Conservation (phyloP, 1,284 basidiomycete species). For the Ganoderma lingzhi region DNA sequence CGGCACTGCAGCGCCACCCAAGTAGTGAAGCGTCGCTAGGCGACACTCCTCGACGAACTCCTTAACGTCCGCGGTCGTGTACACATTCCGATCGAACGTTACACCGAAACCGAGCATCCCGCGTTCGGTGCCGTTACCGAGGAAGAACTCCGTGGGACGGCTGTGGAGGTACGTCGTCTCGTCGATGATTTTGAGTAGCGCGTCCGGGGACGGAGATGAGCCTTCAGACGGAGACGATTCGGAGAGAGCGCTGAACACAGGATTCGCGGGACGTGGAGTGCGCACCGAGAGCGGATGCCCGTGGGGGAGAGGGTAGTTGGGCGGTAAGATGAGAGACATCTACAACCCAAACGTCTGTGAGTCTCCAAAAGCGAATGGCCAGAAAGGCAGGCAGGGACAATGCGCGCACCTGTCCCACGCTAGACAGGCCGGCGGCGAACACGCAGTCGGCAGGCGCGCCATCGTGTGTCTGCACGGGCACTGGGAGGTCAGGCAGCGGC, state of each 20-base stretch:
- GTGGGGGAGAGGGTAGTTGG: slow-evolving; percentile 28
- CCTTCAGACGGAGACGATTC: not conserved
- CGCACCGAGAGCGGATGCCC: slow-evolving; percentile 25
- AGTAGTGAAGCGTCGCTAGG: slow-evolving; percentile 30
- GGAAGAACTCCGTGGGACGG: slow-evolving; percentile 34
- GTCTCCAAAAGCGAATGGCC: not conserved
- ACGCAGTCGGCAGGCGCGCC: slow-evolving; percentile 13
- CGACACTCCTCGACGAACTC: slow-evolving; percentile 36
- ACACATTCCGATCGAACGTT: slow-evolving; percentile 37
- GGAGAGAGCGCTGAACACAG: not conserved
- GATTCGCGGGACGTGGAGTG: not conserved
- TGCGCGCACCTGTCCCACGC: slow-evolving; percentile 55
- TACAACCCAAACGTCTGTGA: not conserved
- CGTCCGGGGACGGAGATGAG: not conserved
- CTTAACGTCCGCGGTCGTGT: slow-evolving; percentile 25
- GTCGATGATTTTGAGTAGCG: slow-evolving; percentile 22
- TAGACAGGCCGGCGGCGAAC: slow-evolving; percentile 44
- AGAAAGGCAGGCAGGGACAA: not conserved
- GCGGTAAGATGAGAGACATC: slow-evolving; percentile 26
- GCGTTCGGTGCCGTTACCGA: slow-evolving; percentile 30
- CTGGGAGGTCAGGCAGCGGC: slow-evolving; percentile 18
- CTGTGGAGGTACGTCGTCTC: slow-evolving; percentile 31
- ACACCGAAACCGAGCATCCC: slow-evolving; percentile 26
- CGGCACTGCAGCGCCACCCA: slow-evolving; percentile 11
- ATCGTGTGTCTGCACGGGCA: slow-evolving; percentile 12